Conservation (phyloP, 2,329 filamentous ascomycete species). For the Tolypocladium ovalisporum region DNA sequence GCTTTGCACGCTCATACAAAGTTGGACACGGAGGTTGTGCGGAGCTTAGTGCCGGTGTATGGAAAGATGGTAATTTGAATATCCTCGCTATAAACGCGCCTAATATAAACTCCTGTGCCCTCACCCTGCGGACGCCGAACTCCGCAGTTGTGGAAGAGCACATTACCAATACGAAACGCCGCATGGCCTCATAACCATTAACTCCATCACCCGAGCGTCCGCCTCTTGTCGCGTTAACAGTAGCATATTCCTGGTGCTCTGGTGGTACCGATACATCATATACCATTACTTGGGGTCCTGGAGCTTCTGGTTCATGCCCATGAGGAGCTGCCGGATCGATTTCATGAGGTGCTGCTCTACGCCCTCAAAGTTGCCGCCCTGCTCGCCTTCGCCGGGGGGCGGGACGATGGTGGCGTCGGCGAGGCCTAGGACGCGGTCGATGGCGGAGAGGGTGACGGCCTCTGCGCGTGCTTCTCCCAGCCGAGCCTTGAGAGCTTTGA, state of each 20-base stretch:
- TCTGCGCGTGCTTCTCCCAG: constrained; percentile 32
- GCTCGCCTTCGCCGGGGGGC: constrained; percentile 20
- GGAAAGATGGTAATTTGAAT: neutral
- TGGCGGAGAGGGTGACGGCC: constrained; percentile 36
- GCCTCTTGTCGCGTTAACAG: neutral
- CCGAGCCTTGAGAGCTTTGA: constrained; percentile 28
- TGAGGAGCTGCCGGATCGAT: constrained; percentile 26
- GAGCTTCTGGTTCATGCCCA: constrained; percentile 28
- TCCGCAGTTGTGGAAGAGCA: neutral
- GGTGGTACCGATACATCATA: neutral
- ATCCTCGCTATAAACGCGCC: neutral
- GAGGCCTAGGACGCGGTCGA: constrained; percentile 38
- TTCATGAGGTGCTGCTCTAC: constrained; percentile 30
- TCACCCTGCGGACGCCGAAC: neutral
- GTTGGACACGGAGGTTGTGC: too few relatives aligned
- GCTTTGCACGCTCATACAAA: neutral
- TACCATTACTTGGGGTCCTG: constrained; percentile 7
- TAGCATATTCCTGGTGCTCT: neutral
- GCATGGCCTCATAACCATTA: neutral
- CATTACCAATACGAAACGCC: neutral
- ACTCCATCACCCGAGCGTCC: neutral
- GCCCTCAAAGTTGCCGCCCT: constrained; percentile 23
- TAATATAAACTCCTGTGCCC: neutral
- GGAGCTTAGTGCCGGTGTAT: neutral
- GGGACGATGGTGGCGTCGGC: constrained; percentile 30